Evolutionary conservation across 495 filamentous ascomycete genomes (phyloP), one percentile per base, ranked within the genome.

Genomic region (Hypoxylon rickii): DNA sequence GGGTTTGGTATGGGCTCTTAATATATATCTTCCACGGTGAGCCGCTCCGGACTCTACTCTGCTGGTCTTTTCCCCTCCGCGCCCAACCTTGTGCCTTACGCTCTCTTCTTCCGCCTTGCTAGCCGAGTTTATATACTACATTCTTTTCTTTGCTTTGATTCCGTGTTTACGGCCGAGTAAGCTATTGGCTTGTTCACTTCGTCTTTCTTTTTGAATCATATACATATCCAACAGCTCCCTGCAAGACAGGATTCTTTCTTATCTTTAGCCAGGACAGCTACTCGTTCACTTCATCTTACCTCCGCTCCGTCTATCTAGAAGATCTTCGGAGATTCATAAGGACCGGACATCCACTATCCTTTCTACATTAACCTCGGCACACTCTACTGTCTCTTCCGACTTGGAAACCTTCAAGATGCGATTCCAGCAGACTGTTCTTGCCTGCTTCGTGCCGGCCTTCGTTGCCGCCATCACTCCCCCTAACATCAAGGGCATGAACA

Each of bases 1-100:
- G 31, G 41, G 12, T 50, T 36, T n/a, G 24, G 45, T 52, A 60
- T 51, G 54, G 61, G 48, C 26, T 56, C n/a, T 61, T 64, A 67
- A 67, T 67, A 67, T 65, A 65, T 68, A 68, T 68, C 54, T 64
- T 29, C 39, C 21, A 46, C 55, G 61, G 51, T 62, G 53, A 64
- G 29, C 49, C 56, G 32, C 54, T 55, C 44, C 51, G 45, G 46
- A 55, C 40, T 45, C 50, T 40, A 57, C 33, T 13, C 34, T 38
- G 44, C 34, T 61, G 50, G 45, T 61, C 17, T 40, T 55, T 49
- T 46, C 46, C 50, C 37, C 51, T 59, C 51, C 31, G 52, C 48
- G 52, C 47, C 54, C 49, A 51, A 63, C 56, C 51, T 51, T 55
- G 37, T 55, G 26, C 54, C 32, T 63, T 22, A 46, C 59, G 34